Evolutionary conservation across 108 stramenopile species (phyloP).

Genomic region (Nannochloropsis oceanica): DNA sequence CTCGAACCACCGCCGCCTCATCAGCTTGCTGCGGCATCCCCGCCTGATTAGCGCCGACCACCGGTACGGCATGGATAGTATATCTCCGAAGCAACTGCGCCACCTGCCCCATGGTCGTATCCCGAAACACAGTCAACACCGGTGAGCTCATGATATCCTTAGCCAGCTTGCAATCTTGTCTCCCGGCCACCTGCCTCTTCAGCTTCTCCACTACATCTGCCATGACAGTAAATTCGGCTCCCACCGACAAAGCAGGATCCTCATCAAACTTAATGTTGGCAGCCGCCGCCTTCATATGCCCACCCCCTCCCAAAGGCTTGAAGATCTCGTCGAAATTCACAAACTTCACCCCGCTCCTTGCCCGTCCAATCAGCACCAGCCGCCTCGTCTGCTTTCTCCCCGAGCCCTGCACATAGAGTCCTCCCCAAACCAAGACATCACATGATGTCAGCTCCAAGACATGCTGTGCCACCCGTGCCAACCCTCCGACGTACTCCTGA

Average conservation of each 20-base stretch:
- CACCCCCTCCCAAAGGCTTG: constrained; percentile 14
- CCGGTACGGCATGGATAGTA: neutral
- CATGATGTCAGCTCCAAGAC: constrained; percentile 69
- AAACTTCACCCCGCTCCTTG: neutral
- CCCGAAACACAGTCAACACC: constrained; percentile 4
- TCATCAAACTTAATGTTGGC: neutral
- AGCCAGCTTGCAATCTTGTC: neutral
- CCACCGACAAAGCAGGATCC: constrained; percentile 1
- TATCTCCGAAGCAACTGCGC: neutral
- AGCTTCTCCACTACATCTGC: neutral
- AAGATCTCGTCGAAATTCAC: constrained; percentile 12
- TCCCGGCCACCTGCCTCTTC: constrained; percentile 4
- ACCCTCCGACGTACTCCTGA: constrained; percentile 74
- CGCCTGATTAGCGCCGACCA: neutral
- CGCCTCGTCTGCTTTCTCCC: constrained; percentile 3
- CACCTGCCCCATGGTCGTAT: constrained; percentile 10
- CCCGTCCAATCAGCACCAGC: constrained; percentile 13
- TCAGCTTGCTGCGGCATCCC: neutral
- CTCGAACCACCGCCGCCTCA: neutral
- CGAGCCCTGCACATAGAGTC: constrained; percentile 47
- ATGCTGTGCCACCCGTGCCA: constrained; percentile 77
- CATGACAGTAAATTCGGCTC: neutral
- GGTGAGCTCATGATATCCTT: constrained; percentile 28
- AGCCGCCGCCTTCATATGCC: constrained; percentile 23
- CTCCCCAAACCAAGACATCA: constrained; percentile 63